Evolutionary conservation across 2,329 filamentous ascomycete species (phyloP).

Genomic region (Talaromyces sp.): DNA sequence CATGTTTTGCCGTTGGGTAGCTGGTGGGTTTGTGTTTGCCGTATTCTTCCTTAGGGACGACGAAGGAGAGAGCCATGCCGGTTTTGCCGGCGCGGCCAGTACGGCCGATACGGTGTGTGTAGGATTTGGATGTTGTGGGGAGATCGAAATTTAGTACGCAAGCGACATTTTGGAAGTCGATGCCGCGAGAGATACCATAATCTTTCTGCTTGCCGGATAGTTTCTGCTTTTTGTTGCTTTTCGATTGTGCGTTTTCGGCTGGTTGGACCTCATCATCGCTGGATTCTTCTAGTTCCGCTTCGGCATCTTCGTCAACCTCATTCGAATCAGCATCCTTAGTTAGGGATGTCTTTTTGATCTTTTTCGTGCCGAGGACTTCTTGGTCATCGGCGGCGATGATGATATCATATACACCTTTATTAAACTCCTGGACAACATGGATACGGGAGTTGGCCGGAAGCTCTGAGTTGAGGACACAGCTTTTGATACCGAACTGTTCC

Average conservation of each 20-base stretch:
- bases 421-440: slow-evolving; percentile 96
- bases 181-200: slow-evolving; percentile 90
- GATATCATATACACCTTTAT: slow-evolving; percentile 93
- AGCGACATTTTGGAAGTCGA: slow-evolving; percentile 93
- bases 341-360: slow-evolving; percentile 25
- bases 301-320: slow-evolving; percentile 23
- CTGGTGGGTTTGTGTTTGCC: slow-evolving; percentile 86
- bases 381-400: slow-evolving; percentile 94
- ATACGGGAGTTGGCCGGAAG: slow-evolving; percentile 87
- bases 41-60: slow-evolving; percentile 74
- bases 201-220: slow-evolving; percentile 70
- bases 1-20: slow-evolving; percentile 67
- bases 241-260: slow-evolving; percentile 24
- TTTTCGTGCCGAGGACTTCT: slow-evolving; percentile 64
- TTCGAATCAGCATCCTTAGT: slow-evolving; percentile 12
- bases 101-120: slow-evolving; percentile 93
- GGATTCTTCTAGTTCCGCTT: slow-evolving; percentile 27
- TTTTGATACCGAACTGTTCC: slow-evolving; percentile 93
- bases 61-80: slow-evolving; percentile 94
- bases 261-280: slow-evolving; percentile 35
- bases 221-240: slow-evolving; percentile 56
- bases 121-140: slow-evolving; percentile 79
- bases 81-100: slow-evolving; percentile 87
- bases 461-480: slow-evolving; percentile 90
- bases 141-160: slow-evolving; percentile 97